Evolutionary conservation across 352 stramenopile species (phyloP), one percentile per base, ranked within the genome.

Genomic region (Phytophthora cajani): DNA sequence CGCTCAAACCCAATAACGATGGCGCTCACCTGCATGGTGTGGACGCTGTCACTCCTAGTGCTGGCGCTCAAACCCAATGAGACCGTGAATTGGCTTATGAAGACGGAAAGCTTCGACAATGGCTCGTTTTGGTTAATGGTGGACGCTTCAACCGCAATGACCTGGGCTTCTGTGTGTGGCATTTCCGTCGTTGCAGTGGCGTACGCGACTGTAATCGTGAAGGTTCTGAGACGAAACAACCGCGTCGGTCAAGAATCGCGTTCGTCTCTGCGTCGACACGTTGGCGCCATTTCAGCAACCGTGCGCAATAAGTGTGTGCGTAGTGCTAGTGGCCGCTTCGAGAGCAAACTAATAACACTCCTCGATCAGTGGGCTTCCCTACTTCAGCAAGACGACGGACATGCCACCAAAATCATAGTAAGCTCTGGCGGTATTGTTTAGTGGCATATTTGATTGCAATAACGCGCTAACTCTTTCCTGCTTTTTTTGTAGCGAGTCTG

Each of bases 11-110:
- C 0, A 77, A 71, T 7, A n/a, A 14, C 23, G 25, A 61, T 69
- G 44, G 46, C 61, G 3, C 42, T 46, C 14, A 38, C 36, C 27
- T 64, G 59, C 3, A 30, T 64, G 2, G 6, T 54, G 6, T 82
- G 71, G 71, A 77, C 54, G 10, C 8, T 74, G 3, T 71, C 60
- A 63, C 53, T 79, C 1, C 33, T 74, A 0, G 46, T 62, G 2
- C 57, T 81, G 30, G 77, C 63, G 30, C 40, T 71, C 21, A 40
- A 52, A 8, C 74, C 74, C 0, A 77, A 71, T 7, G 50, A 60
- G 1, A 71, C 58, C 2, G 62, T 71, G 1, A 79, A 79, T 49
- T 30, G 14, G 6, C 1, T 51, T 14, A 51, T 51, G 46, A 52
- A 27, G n/a, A 52, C 46, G 14, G 19, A 52, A 27, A 52, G 5